Evolutionary conservation across 805 yeast species (phyloP), one percentile per base, ranked within the genome.

Genomic region (Lipomyces spencermartinsiae): DNA sequence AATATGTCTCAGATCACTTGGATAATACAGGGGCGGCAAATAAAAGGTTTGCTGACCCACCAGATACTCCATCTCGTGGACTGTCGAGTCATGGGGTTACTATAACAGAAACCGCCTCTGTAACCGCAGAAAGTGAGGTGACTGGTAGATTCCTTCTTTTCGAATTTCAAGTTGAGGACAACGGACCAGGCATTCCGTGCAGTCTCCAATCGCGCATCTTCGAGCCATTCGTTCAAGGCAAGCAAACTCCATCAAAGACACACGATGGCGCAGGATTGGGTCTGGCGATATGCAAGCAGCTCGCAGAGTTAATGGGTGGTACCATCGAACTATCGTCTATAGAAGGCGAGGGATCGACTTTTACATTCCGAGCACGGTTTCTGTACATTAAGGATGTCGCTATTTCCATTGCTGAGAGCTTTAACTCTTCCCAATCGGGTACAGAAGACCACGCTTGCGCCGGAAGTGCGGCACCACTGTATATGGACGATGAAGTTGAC

Each of bases 211-310:
- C 87, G 57, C 87, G 89, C 69, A 96, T 94, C 0, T 94, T 94
- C 78, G 98, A 95, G 75, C 98, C 98, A 0, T 94, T 94, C 81
- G 93, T 93, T 19, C 99, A 94, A 80, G 99, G 98, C 63, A 98
- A 94, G 76, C 97, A 93, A 78, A 92, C 97, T 0, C 82, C 92
- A 33, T 91, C 97, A 4, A 84, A 97, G 75, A 91, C 93, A 66
- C 89, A 90, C 76, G 98, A 98, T 66, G 99, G 99, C 73, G 95
- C 98, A 0, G 99, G 98, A 1, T 82, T 94, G 59, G 99, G 99
- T 0, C 83, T 94, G 57, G 85, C 89, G 0, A 94, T 94, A 75
- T 95, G 98, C 79, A 83, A 92, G 67, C 98, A 94, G 78, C 84
- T 95, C 68, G 97, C 97, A 0, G 85, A 84, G 46, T 86, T 93